A percentile compares a stretch with the other conserved stretches of the same genome.
Evolutionary conservation across 495 filamentous ascomycete species (phyloP).

Genomic region (Pseudevernia furfuracea): DNA sequence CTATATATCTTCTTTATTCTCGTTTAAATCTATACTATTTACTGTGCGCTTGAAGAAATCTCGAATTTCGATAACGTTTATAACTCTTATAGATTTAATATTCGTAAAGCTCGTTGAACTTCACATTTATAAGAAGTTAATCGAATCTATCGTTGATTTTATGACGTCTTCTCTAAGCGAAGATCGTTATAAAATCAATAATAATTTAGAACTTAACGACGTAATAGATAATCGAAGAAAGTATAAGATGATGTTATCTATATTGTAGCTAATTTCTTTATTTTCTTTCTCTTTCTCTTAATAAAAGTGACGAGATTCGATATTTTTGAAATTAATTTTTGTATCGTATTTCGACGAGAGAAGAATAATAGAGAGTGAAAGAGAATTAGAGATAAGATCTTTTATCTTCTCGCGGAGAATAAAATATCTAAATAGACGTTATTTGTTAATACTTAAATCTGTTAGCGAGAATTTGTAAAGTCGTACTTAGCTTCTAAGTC

Average conservation of each 20-base stretch:
- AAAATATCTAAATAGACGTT: neutral
- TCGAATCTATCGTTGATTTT: neutral
- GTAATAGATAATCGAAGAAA: neutral
- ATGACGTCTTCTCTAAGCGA: neutral
- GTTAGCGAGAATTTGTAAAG: neutral
- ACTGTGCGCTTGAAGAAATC: slow-evolving; percentile 9
- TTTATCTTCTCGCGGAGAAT: too few relatives aligned
- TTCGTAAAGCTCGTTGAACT: neutral
- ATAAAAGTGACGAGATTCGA: neutral
- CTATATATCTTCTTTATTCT: slow-evolving; percentile 7
- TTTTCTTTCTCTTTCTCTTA: slow-evolving; percentile 1
- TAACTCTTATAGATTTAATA: too few relatives aligned
- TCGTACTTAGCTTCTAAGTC: slow-evolving; percentile 7
- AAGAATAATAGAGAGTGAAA: neutral
- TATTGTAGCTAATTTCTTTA: neutral
- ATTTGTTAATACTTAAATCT: neutral
- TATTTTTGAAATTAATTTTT: neutral
- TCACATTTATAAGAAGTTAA: neutral
- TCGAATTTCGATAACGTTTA: slow-evolving; percentile 15
- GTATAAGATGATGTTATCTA: neutral
- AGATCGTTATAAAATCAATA: neutral
- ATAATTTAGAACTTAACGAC: neutral
- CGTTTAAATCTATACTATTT: slow-evolving; percentile 12
- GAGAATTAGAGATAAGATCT: neutral
- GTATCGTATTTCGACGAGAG: neutral